Evolutionary conservation across 192 early-diverging fungal species (phyloP).

Genomic region (Spinellus fusiger): DNA sequence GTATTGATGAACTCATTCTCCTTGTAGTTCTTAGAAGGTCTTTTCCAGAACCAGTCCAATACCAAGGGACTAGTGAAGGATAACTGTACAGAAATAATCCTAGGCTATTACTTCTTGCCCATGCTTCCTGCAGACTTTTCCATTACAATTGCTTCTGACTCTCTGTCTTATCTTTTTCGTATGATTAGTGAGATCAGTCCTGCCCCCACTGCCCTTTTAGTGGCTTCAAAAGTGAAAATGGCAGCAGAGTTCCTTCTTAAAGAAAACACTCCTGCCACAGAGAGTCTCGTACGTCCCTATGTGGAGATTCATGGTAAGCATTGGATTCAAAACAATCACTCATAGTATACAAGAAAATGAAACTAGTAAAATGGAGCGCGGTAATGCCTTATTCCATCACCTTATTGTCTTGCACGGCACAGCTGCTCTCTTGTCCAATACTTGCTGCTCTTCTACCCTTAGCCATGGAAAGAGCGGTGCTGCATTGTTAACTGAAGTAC

Average conservation of each 20-base stretch:
- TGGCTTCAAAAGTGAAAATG: slow-evolving; percentile 52
- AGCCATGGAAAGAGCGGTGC: slow-evolving; percentile 58
- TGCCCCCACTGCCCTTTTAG: slow-evolving; percentile 41
- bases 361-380: slow-evolving; percentile 29
- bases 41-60: slow-evolving; percentile 74
- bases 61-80: slow-evolving; percentile 67
- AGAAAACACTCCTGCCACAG: not conserved
- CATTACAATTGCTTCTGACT: slow-evolving; percentile 53
- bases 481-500: slow-evolving; percentile 57
- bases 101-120: slow-evolving; percentile 60
- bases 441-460: slow-evolving; percentile 59
- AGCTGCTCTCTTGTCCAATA: slow-evolving; percentile 60
- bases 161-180: slow-evolving; percentile 65
- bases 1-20: not conserved
- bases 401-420: slow-evolving; percentile 58
- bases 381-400: slow-evolving; percentile 45
- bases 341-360: slow-evolving; percentile 19
- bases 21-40: slow-evolving; percentile 77
- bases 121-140: slow-evolving; percentile 71
- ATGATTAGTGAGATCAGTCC: slow-evolving; percentile 63
- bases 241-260: slow-evolving; percentile 39
- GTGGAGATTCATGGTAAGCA: not conserved
- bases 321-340: not conserved
- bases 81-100: slow-evolving; percentile 56
- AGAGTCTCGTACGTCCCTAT: not conserved